These are phyloP conservation scores for Wickerhamiella brachini DNA, from an alignment of 805 yeast species.

Conservation along the genomic window DNA sequence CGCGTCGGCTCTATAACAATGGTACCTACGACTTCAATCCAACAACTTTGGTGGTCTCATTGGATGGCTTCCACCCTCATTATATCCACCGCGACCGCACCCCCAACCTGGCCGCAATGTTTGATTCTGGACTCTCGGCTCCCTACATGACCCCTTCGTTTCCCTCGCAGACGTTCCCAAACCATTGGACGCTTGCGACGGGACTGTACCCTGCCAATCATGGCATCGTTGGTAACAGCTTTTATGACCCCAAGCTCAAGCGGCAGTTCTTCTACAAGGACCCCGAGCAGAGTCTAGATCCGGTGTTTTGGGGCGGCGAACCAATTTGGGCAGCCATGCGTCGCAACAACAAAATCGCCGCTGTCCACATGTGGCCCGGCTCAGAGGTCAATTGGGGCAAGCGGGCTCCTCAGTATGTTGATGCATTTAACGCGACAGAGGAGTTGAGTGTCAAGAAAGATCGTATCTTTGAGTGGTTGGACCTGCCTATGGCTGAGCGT, in stretches of 20 bases:
- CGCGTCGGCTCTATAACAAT: constrained; percentile 27
- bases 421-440: constrained; percentile 53
- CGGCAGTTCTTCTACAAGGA: constrained; percentile 52
- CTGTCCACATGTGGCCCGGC: constrained; percentile 97
- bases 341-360: constrained; percentile 45
- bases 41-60: constrained; percentile 66
- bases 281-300: constrained; percentile 36
- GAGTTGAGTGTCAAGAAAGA: constrained; percentile 40
- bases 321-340: constrained; percentile 76
- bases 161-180: constrained; percentile 82
- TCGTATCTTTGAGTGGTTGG: constrained; percentile 57
- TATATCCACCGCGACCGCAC: constrained; percentile 53
- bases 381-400: constrained; percentile 51
- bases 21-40: constrained; percentile 60
- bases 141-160: constrained; percentile 82
- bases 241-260: constrained; percentile 45
- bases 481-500: constrained; percentile 30
- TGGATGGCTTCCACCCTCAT: constrained; percentile 89
- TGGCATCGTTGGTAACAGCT: constrained; percentile 76
- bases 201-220: constrained; percentile 75
- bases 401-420: constrained; percentile 40
- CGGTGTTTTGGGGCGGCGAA: constrained; percentile 81
- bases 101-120: constrained; percentile 53
- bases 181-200: constrained; percentile 83
- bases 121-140: constrained; percentile 39